Evolutionary conservation across 2,329 filamentous ascomycete species (phyloP).

Genomic region (Samsoniella hepiali): DNA sequence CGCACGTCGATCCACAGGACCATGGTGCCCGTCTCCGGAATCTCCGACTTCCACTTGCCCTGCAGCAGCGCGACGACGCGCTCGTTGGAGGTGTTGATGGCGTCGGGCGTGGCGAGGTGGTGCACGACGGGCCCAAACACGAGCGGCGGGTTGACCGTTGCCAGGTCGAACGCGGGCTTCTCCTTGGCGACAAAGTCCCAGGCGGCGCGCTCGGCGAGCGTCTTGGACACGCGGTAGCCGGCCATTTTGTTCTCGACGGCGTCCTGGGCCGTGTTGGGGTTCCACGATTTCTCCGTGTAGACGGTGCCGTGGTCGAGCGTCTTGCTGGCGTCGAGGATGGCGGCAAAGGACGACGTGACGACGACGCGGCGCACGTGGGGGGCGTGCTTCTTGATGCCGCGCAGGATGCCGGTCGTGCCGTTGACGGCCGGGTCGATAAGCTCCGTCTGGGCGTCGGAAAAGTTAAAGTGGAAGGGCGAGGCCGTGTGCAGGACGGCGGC

Average conservation of each 20-base stretch:
- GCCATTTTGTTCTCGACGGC: slow-evolving; percentile 37
- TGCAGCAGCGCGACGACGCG: slow-evolving; percentile 49
- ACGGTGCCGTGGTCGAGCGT: slow-evolving; percentile 37
- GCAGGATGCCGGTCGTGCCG: slow-evolving; percentile 66
- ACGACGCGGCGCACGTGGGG: slow-evolving; percentile 53
- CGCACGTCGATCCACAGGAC: slow-evolving; percentile 55
- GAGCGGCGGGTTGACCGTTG: slow-evolving; percentile 53
- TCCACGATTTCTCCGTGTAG: slow-evolving; percentile 52
- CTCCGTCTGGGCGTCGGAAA: slow-evolving; percentile 48
- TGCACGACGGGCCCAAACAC: slow-evolving; percentile 53
- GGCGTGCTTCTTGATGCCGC: slow-evolving; percentile 60
- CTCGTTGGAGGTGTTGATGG: slow-evolving; percentile 53
- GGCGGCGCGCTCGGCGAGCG: slow-evolving; percentile 49
- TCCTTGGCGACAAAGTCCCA: slow-evolving; percentile 49
- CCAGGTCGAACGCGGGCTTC: slow-evolving; percentile 47
- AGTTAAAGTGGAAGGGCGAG: slow-evolving; percentile 56
- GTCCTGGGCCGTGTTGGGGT: slow-evolving; percentile 48
- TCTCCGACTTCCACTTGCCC: slow-evolving; percentile 45
- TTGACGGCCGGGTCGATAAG: slow-evolving; percentile 56
- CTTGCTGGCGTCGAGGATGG: slow-evolving; percentile 42
- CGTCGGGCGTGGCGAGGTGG: slow-evolving; percentile 42
- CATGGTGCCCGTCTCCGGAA: slow-evolving; percentile 41
- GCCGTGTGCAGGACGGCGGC: slow-evolving; percentile 60
- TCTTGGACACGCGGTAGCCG: slow-evolving; percentile 55
- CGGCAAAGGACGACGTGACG: slow-evolving; percentile 55